Conservation (phyloP, 305 asterid genomes). For the Fraxinus xanthoxyloides region DNA sequence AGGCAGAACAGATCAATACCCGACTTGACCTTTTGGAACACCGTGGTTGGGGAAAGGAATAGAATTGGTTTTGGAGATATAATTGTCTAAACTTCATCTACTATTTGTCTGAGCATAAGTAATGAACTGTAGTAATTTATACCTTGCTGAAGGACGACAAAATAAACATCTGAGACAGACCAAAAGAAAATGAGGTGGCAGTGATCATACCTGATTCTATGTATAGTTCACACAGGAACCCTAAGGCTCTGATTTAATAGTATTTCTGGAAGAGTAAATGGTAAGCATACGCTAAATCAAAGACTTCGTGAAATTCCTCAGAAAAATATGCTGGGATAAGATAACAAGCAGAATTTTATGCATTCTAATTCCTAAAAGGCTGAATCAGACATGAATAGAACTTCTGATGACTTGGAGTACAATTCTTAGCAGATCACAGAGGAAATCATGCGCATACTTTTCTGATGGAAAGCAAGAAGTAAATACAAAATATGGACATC, state of each 20-base stretch:
- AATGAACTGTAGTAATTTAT: neutral
- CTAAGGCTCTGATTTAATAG: neutral
- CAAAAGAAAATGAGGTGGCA: conserved; percentile 15
- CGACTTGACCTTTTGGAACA: neutral
- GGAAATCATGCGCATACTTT: neutral
- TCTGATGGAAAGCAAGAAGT: conserved; percentile 2
- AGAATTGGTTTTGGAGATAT: neutral
- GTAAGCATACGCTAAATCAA: conserved; percentile 4
- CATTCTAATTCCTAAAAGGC: conserved; percentile 9
- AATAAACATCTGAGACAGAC: neutral
- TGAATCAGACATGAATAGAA: neutral
- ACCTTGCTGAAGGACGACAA: neutral
- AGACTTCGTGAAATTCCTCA: conserved; percentile 2
- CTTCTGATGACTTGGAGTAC: neutral
- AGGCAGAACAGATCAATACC: neutral
- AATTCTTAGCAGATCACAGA: conserved; percentile 7
- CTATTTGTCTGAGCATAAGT: neutral
- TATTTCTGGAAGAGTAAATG: neutral
- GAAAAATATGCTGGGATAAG: neutral
- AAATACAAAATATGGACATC: conserved; percentile 4
- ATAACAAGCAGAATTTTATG: neutral
- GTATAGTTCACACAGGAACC: neutral
- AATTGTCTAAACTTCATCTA: conserved; percentile 1
- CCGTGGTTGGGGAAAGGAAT: neutral
- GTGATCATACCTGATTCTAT: conserved; percentile 18